These are phyloP conservation scores for Pelargonium myrrhifolium DNA, from an alignment of 441 rosid genomes.

Conservation along the genomic window DNA sequence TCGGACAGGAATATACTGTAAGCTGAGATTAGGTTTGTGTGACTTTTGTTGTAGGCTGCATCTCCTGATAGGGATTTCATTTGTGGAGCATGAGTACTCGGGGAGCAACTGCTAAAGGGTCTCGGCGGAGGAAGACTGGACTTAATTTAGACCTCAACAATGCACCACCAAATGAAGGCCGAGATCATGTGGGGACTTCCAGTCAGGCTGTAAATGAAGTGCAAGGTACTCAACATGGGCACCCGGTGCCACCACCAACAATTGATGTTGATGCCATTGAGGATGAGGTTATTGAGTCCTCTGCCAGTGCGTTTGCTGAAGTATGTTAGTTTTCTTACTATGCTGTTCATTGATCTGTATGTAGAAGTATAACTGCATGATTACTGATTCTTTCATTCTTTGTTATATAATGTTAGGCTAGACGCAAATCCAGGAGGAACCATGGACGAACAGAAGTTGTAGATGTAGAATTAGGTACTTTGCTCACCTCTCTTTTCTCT, in stretches of 20 bases:
- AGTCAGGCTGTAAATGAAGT: slow-evolving; percentile 24
- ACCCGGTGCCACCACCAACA: slow-evolving; percentile 29
- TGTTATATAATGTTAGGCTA: slow-evolving; percentile 43
- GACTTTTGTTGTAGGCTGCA: not conserved
- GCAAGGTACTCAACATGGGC: slow-evolving; percentile 27
- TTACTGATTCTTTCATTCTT: slow-evolving; percentile 11
- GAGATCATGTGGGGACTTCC: slow-evolving; percentile 55
- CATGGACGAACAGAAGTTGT: slow-evolving; percentile 28
- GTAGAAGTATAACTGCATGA: slow-evolving; percentile 1
- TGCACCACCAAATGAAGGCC: slow-evolving; percentile 43
- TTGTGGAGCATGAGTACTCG: slow-evolving; percentile 47
- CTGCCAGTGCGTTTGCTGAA: slow-evolving; percentile 72
- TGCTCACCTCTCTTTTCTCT: not conserved
- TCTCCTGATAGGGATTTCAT: slow-evolving; percentile 2
- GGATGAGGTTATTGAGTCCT: slow-evolving; percentile 72
- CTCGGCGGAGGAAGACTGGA: slow-evolving; percentile 50
- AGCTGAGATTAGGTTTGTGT: not conserved
- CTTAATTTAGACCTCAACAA: slow-evolving; percentile 48
- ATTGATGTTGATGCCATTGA: slow-evolving; percentile 74
- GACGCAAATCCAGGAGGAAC: slow-evolving; percentile 45
- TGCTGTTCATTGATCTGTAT: slow-evolving; percentile 12
- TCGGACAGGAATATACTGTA: not conserved
- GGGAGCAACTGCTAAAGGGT: slow-evolving; percentile 39
- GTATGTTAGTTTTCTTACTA: slow-evolving; percentile 32
- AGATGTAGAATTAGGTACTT: slow-evolving; percentile 62